A percentile compares a stretch with the other conserved stretches of the same genome.
Conservation (phyloP, 2,329 filamentous ascomycete species). For the Aspergillus glaucus region DNA sequence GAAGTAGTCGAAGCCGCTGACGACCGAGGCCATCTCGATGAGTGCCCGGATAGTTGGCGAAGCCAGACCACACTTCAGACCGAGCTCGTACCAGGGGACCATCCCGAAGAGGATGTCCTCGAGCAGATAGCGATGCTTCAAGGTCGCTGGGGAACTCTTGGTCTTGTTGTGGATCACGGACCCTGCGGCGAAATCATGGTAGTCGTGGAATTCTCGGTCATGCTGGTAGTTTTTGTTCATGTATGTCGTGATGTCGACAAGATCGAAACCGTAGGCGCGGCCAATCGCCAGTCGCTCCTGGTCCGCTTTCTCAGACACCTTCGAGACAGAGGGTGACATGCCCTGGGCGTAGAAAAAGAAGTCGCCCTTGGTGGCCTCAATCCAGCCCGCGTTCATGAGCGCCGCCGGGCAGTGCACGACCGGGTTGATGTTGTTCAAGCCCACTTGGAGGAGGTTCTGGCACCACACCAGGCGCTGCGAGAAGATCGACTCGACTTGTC, state of each 20-base stretch:
- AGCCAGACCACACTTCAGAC: slow-evolving; percentile 8
- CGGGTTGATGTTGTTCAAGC: slow-evolving; percentile 15
- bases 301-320: slow-evolving; percentile 10
- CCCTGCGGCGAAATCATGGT: slow-evolving; percentile 10
- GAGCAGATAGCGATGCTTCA: slow-evolving; percentile 11
- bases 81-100: slow-evolving; percentile 13
- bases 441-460: slow-evolving; percentile 11
- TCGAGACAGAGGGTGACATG: slow-evolving; percentile 12
- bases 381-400: slow-evolving; percentile 15
- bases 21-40: slow-evolving; percentile 12
- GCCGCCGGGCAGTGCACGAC: slow-evolving; percentile 11
- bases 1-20: slow-evolving; percentile 13
- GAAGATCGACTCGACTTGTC: slow-evolving; percentile 10
- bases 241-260: slow-evolving; percentile 10
- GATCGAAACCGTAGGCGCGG: slow-evolving; percentile 11
- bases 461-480: slow-evolving; percentile 10
- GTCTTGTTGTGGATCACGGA: slow-evolving; percentile 15
- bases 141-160: slow-evolving; percentile 9
- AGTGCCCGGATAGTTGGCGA: slow-evolving; percentile 10
- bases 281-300: slow-evolving; percentile 11
- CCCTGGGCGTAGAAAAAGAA: slow-evolving; percentile 14
- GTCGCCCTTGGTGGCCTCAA: slow-evolving; percentile 12
- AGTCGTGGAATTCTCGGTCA: slow-evolving; percentile 8
- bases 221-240: slow-evolving; percentile 15
- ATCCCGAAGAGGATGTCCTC: slow-evolving; percentile 11